These are phyloP conservation scores for Drechslera avenae DNA, from an alignment of 2,329 filamentous ascomycete species.

Conservation along the genomic window DNA sequence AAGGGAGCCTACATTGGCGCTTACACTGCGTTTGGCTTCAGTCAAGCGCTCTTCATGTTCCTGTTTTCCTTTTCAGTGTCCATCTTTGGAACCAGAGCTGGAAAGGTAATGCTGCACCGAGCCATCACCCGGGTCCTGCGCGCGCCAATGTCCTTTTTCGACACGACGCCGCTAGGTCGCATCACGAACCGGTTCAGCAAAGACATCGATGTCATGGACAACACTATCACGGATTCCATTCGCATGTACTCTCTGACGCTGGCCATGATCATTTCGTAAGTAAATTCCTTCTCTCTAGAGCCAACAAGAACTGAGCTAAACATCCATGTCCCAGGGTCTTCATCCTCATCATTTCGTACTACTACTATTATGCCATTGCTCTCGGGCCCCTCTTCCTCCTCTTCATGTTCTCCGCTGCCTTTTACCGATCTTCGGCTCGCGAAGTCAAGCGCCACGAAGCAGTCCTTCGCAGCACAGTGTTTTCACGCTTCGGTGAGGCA, in stretches of 20 bases:
- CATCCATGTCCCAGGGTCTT: slow-evolving; percentile 65
- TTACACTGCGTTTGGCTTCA: slow-evolving; percentile 18
- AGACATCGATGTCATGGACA: slow-evolving; percentile 97
- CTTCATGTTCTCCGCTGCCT: slow-evolving; percentile 81
- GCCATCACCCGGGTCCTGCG: slow-evolving; percentile 77
- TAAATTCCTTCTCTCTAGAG: too few species aligned
- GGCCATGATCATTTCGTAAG: slow-evolving; percentile 69
- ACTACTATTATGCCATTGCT: slow-evolving; percentile 81
- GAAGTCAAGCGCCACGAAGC: slow-evolving; percentile 95
- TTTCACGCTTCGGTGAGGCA: slow-evolving; percentile 89
- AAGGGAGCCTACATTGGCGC: slow-evolving; percentile 73
- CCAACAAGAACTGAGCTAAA: slow-evolving; percentile 10
- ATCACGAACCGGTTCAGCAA: slow-evolving; percentile 97
- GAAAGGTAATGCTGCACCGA: slow-evolving; percentile 77
- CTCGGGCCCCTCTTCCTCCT: slow-evolving; percentile 72
- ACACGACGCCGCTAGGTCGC: slow-evolving; percentile 91
- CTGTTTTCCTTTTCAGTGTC: slow-evolving; percentile 78
- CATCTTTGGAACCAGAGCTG: slow-evolving; percentile 78
- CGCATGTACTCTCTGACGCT: slow-evolving; percentile 91
- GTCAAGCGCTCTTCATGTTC: slow-evolving; percentile 62
- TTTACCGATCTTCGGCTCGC: slow-evolving; percentile 88
- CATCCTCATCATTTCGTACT: slow-evolving; percentile 90
- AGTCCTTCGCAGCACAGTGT: slow-evolving; percentile 83
- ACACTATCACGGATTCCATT: slow-evolving; percentile 84
- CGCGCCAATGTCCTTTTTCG: slow-evolving; percentile 87